Conservation (phyloP, 2,329 filamentous ascomycete species). For the Moelleriella libera region DNA sequence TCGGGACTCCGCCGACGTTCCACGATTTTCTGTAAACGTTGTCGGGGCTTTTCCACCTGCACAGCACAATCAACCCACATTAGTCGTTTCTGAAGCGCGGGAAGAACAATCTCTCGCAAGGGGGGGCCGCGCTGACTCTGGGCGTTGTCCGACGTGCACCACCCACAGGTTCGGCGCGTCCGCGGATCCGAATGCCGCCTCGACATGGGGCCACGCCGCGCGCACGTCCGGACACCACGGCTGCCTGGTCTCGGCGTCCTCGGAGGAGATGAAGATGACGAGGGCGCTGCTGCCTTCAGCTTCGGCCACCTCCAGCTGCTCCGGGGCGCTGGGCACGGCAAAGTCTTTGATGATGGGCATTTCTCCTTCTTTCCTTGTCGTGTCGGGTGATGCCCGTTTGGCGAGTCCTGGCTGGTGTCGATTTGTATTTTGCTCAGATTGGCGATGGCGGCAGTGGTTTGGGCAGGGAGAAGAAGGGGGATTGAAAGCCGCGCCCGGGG, state of each 20-base stretch:
- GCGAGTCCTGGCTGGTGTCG: no score
- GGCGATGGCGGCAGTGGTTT: no score
- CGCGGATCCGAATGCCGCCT: slow-evolving; percentile 13
- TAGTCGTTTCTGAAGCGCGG: neutral
- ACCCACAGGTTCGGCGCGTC: slow-evolving; percentile 12
- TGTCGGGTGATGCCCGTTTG: no score
- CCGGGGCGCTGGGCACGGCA: slow-evolving; percentile 1
- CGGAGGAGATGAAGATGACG: slow-evolving; percentile 20
- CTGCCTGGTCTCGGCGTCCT: slow-evolving; percentile 17
- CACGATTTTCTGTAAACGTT: slow-evolving; percentile 20
- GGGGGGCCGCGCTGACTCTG: no score
- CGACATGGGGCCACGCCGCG: slow-evolving; percentile 17
- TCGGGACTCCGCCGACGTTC: slow-evolving; percentile 18
- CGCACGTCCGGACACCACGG: slow-evolving; percentile 26
- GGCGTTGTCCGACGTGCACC: slow-evolving; percentile 19
- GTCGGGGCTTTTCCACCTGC: slow-evolving; percentile 18
- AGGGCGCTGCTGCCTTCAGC: slow-evolving; percentile 7
- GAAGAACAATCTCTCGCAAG: no score
- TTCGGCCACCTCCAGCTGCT: slow-evolving; percentile 1
- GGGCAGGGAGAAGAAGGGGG: no score
- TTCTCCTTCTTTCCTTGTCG: neutral
- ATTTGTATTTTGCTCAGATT: no score
- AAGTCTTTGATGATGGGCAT: slow-evolving; percentile 5
- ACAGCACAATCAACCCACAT: neutral
- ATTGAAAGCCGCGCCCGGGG: no score